Conservation (phyloP, 2,329 filamentous ascomycete genomes). For the Plenodomus biglobosus region DNA sequence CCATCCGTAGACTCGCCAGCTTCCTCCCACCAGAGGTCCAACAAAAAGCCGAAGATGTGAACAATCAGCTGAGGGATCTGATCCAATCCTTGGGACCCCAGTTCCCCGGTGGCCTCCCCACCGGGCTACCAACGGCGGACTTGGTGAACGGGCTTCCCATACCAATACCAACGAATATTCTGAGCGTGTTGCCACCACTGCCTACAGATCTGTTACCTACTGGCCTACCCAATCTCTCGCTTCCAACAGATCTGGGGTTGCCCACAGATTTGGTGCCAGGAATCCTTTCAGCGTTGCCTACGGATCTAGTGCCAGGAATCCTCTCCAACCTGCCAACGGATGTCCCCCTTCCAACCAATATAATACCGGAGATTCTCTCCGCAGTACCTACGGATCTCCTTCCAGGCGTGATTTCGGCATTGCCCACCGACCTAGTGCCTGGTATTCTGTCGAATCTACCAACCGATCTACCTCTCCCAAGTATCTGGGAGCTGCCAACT, state of each 20-base stretch:
- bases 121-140: neutral
- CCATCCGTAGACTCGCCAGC: constrained; percentile 7
- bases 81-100: constrained; percentile 9
- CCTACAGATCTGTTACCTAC: constrained; percentile 1
- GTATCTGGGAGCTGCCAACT: too few relatives aligned
- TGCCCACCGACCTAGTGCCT: neutral
- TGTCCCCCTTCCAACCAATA: neutral
- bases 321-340: too few relatives aligned
- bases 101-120: constrained; percentile 11
- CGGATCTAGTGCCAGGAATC: too few relatives aligned
- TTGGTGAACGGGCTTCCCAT: neutral
- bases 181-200: constrained; percentile 1
- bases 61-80: constrained; percentile 10
- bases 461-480: too few relatives aligned
- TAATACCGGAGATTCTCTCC: neutral
- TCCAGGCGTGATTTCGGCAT: neutral
- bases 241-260: neutral
- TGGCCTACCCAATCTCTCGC: neutral
- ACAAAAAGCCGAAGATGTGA: constrained; percentile 10
- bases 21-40: constrained; percentile 10
- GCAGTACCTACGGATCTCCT: constrained; percentile 1
- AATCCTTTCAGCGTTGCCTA: neutral
- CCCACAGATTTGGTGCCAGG: too few relatives aligned
- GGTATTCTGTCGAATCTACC: too few relatives aligned
- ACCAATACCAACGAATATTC: neutral